phyloP scores from a whole-genome alignment of 140 eudicot genomes.

The Erigeron philadelphicus region DNA sequence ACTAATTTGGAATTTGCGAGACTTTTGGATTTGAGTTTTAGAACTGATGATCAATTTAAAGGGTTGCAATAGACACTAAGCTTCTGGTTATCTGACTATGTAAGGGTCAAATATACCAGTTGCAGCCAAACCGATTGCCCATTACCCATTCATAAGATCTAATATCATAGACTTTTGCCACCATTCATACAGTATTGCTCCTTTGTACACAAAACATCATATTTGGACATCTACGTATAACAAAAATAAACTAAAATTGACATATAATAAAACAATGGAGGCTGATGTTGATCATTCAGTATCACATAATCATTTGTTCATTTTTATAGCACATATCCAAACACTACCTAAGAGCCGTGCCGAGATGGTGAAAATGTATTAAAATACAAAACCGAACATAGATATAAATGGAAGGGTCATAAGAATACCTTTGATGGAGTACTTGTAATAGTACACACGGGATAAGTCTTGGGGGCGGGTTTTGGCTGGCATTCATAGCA shows the following conservation, averaged over 20 bases:
- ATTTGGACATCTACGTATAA: too few species aligned
- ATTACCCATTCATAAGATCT: too few species aligned
- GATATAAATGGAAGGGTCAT: constrained; percentile 13
- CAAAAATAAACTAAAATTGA: too few species aligned
- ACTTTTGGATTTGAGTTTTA: background rate
- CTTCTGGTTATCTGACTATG: background rate
- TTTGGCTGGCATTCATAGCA: constrained; percentile 96
- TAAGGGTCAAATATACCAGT: background rate
- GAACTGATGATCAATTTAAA: background rate
- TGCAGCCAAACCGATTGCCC: too few species aligned
- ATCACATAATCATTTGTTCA: background rate
- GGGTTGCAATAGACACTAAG: too few species aligned
- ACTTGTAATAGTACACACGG: constrained; percentile 97
- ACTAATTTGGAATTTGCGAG: constrained; percentile 1
- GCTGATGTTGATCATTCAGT: background rate
- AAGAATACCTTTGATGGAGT: constrained; percentile 88
- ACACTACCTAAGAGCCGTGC: background rate
- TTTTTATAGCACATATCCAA: background rate
- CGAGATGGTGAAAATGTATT: background rate
- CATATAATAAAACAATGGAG: background rate
- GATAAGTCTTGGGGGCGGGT: constrained; percentile 97
- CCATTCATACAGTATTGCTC: too few species aligned
- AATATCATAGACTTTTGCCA: too few species aligned
- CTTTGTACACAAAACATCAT: too few species aligned
- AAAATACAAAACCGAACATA: background rate